A percentile compares a stretch with the other conserved stretches of the same genome.
Evolutionary conservation across 768 basidiomycete genomes (phyloP).

Genomic region (Tulasnella sp.): DNA sequence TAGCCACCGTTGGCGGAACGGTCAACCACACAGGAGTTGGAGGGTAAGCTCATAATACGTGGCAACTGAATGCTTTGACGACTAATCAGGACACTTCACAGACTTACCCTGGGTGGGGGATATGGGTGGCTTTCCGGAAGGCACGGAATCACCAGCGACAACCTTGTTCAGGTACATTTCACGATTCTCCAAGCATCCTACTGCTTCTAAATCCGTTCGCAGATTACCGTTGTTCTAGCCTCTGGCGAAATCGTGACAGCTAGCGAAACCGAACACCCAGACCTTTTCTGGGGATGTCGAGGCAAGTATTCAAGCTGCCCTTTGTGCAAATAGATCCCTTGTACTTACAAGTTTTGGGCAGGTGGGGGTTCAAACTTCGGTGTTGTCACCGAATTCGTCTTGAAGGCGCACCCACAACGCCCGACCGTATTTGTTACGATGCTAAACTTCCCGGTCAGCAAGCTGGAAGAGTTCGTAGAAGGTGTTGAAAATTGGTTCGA

Average conservation of each 20-base stretch:
- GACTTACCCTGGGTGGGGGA: slow-evolving; percentile 11
- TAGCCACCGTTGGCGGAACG: slow-evolving; percentile 27
- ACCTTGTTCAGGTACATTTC: background rate
- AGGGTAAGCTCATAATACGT: background rate
- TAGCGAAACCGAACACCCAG: slow-evolving; percentile 5
- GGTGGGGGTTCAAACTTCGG: slow-evolving; percentile 18
- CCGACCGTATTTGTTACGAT: background rate
- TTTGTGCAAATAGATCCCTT: background rate
- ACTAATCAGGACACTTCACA: background rate
- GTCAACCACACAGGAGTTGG: slow-evolving; percentile 3
- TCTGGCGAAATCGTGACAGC: slow-evolving; percentile 17
- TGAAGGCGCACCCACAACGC: slow-evolving; percentile 12
- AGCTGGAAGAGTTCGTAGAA: background rate
- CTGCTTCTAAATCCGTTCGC: background rate
- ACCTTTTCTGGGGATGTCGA: slow-evolving; percentile 22
- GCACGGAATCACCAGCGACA: slow-evolving; percentile 10
- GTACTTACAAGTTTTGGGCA: background rate
- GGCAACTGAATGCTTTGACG: background rate
- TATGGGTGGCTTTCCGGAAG: background rate
- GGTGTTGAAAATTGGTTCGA: slow-evolving; percentile 1
- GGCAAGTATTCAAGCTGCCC: background rate
- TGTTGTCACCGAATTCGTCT: slow-evolving; percentile 12
- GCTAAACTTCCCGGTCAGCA: background rate
- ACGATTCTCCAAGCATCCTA: background rate
- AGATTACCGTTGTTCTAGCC: slow-evolving; percentile 18